A percentile compares a stretch with the other conserved stretches of the same genome.
Conservation (phyloP, 768 basidiomycete genomes). For the Peribolospora kevripleyi region DNA sequence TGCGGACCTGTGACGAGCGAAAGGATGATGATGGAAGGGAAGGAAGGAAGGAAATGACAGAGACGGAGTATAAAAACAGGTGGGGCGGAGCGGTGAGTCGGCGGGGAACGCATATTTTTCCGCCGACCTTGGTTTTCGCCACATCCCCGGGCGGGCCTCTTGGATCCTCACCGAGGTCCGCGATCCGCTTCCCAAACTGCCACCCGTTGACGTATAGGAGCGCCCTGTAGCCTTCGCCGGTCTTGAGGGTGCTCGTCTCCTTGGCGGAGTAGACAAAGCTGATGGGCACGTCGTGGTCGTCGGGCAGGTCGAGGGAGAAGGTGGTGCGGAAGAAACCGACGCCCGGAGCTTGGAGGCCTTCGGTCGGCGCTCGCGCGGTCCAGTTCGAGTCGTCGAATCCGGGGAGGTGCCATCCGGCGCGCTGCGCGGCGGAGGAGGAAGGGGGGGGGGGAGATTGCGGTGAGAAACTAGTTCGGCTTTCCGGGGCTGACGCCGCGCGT, state of each 20-base stretch:
- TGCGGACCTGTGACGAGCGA: conserved; percentile 33
- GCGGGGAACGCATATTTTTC: too few species aligned
- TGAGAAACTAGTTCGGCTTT: too few species aligned
- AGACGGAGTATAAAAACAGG: background rate
- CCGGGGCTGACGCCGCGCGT: too few species aligned
- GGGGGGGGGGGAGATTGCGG: too few species aligned
- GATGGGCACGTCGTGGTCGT: conserved; percentile 39
- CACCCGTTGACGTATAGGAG: conserved; percentile 63
- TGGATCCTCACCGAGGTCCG: conserved; percentile 35
- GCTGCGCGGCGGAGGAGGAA: conserved; percentile 16
- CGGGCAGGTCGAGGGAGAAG: conserved; percentile 37
- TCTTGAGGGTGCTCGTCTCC: conserved; percentile 25
- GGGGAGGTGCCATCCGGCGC: conserved; percentile 49
- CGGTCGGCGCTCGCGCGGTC: conserved; percentile 31
- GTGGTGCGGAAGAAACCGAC: conserved; percentile 62
- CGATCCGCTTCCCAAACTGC: conserved; percentile 67
- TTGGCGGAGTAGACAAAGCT: conserved; percentile 43
- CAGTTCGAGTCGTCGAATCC: conserved; percentile 40
- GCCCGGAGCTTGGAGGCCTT: conserved; percentile 42
- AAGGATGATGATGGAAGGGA: conserved; percentile 13
- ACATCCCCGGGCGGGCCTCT: too few species aligned
- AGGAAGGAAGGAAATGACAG: background rate
- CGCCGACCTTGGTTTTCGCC: too few species aligned
- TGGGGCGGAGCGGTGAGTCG: background rate
- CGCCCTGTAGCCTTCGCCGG: conserved; percentile 32